phyloP scores from a whole-genome alignment of 495 filamentous ascomycete species.

The Bryoglossum gracile region DNA sequence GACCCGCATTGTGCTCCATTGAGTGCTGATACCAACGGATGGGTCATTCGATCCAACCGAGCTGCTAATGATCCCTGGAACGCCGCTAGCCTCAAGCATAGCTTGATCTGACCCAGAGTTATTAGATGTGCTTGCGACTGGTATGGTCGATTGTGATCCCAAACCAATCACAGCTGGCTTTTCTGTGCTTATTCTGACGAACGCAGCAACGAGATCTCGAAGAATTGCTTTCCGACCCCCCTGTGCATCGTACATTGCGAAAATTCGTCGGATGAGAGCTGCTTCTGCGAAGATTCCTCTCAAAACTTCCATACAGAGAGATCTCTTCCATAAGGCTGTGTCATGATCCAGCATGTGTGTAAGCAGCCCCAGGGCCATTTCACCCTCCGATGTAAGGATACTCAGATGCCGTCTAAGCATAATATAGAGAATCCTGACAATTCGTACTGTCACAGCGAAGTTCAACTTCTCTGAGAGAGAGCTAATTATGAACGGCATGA shows the following conservation, averaged over 20 bases:
- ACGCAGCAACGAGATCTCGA: slow-evolving; percentile 68
- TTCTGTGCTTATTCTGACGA: slow-evolving; percentile 85
- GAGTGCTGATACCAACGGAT: slow-evolving; percentile 66
- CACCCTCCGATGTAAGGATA: slow-evolving; percentile 70
- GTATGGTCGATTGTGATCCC: slow-evolving; percentile 75
- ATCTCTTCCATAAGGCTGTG: slow-evolving; percentile 70
- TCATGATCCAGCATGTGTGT: slow-evolving; percentile 88
- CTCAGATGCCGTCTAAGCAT: slow-evolving; percentile 69
- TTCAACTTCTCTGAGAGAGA: slow-evolving; percentile 68
- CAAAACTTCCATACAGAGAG: slow-evolving; percentile 86
- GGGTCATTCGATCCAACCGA: slow-evolving; percentile 57
- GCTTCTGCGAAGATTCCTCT: slow-evolving; percentile 76
- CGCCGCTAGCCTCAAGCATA: slow-evolving; percentile 77
- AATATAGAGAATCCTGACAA: slow-evolving; percentile 72
- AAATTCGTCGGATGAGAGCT: slow-evolving; percentile 70
- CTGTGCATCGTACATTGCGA: slow-evolving; percentile 65
- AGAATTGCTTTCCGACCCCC: slow-evolving; percentile 71
- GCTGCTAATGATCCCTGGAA: slow-evolving; percentile 79
- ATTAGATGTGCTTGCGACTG: slow-evolving; percentile 38
- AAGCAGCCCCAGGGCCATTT: slow-evolving; percentile 74
- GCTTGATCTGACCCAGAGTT: slow-evolving; percentile 62
- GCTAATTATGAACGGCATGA: slow-evolving; percentile 77
- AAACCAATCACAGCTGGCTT: slow-evolving; percentile 83
- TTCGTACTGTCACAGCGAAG: slow-evolving; percentile 78
- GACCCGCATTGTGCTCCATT: slow-evolving; percentile 84